Evolutionary conservation across 345 rosid species (phyloP), one percentile per base, ranked within the genome.

Genomic region (Xanthoceras sorbifolium): DNA sequence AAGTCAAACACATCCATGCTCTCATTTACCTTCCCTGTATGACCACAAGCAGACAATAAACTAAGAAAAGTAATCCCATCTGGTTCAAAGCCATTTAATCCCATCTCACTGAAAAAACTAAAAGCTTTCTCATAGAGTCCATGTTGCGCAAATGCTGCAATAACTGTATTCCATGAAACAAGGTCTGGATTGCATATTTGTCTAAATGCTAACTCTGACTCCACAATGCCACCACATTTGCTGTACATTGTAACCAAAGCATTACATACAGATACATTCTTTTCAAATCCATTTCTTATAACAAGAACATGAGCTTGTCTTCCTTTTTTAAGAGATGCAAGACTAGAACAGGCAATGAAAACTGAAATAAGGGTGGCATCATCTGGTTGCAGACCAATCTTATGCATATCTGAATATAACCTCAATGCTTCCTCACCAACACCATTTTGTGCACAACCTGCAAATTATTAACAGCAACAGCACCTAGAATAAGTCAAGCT

Each of bases 21-120:
- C 68, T 76, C 76, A 46, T 64, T 64, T 36, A 76, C 82, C 72
- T 79, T 79, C 76, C 82, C 80, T 60, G 82, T 64, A 72, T 79
- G 82, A 32, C 73, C 76, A 52, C 76, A 72, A 31, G 80, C 85
- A 68, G 80, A 82, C 68, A 82, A 69, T 22, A 82, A 67, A 76
- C 82, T 79, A 44, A 79, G 83, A 76, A 79, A 79, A 7, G 85
- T 82, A 68, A 79, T 71, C 76, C 78, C 82, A 71, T 78, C 85
- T 7, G 85, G 85, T 55, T 72, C 52, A 26, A 66, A 38, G 32
- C 76, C 82, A 67, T 26, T 50, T 28, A 40, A 18, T 67, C 50
- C 42, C 80, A 82, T 79, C 72, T 63, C 38, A 62, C 69, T 55
- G 57, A 79, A 79, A 50, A 65, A 79, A 26, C 6, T 64, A 63